These are phyloP conservation scores for Hypoxylon sp. DNA, from an alignment of 2,329 filamentous ascomycete genomes.

Conservation along the genomic window DNA sequence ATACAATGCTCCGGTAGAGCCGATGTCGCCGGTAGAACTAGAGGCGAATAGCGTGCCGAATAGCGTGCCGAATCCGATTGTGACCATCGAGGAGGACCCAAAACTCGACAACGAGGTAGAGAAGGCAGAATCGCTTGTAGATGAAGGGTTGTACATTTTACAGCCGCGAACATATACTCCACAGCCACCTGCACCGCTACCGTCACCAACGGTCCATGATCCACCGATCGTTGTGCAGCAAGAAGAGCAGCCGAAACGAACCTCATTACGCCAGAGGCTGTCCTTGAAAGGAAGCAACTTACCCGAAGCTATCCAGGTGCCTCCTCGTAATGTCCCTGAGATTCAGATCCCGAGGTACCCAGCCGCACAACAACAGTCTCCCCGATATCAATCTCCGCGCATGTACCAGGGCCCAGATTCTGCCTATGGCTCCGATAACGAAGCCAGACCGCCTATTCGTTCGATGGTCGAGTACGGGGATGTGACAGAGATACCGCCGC, in stretches of 20 bases:
- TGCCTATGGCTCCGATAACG: constrained; percentile 64
- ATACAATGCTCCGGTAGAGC: constrained; percentile 46
- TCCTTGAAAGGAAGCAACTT: constrained; percentile 66
- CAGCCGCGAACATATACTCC: constrained; percentile 73
- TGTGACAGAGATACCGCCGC: constrained; percentile 53
- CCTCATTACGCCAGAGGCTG: constrained; percentile 68
- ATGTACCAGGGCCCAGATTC: constrained; percentile 61
- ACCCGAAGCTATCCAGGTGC: constrained; percentile 69
- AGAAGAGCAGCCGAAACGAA: constrained; percentile 54
- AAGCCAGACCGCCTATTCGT: constrained; percentile 57
- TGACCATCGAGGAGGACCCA: constrained; percentile 41
- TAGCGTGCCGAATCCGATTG: constrained; percentile 33
- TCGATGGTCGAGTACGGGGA: constrained; percentile 54
- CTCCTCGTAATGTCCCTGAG: constrained; percentile 58
- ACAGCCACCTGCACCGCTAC: constrained; percentile 62
- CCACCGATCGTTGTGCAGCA: constrained; percentile 49
- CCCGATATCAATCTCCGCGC: constrained; percentile 45
- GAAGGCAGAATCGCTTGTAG: constrained; percentile 48
- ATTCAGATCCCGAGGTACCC: constrained; percentile 54
- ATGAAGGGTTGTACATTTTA: constrained; percentile 66
- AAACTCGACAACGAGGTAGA: constrained; percentile 44
- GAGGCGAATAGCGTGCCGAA: constrained; percentile 39
- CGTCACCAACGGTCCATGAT: constrained; percentile 62
- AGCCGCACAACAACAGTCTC: constrained; percentile 37
- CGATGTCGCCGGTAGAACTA: constrained; percentile 39